phyloP scores from a whole-genome alignment of 2,329 filamentous ascomycete genomes.

The Ceratocystis albifundus region DNA sequence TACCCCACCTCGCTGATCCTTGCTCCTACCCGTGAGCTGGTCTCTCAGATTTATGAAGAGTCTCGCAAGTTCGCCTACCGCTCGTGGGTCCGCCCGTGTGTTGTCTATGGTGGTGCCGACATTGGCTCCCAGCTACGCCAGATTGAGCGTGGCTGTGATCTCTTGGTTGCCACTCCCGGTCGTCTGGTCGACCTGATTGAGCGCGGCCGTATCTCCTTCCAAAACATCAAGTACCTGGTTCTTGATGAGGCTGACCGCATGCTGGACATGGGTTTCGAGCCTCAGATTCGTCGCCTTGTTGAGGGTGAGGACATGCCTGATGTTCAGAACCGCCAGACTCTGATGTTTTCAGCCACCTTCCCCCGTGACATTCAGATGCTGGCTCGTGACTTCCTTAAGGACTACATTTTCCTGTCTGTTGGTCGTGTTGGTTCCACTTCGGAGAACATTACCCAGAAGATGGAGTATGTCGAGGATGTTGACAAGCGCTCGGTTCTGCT shows the following conservation, averaged over 20 bases:
- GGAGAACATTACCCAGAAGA: constrained; percentile 99
- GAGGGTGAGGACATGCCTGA: constrained; percentile 96
- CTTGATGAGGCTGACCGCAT: constrained; percentile 99
- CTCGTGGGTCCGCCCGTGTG: constrained; percentile 96
- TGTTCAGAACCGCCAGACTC: constrained; percentile 76
- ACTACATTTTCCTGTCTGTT: constrained; percentile 97
- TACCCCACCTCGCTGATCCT: constrained; percentile 94
- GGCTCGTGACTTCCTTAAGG: constrained; percentile 94
- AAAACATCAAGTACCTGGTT: constrained; percentile 98
- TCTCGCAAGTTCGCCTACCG: constrained; percentile 96
- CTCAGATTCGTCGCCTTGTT: constrained; percentile 96
- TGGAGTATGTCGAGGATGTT: constrained; percentile 91
- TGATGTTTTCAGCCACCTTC: constrained; percentile 99
- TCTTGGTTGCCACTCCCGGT: constrained; percentile 92
- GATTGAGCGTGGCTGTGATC: constrained; percentile 93
- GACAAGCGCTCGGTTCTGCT: constrained; percentile 98
- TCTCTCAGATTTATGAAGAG: constrained; percentile 97
- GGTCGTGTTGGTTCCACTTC: constrained; percentile 97
- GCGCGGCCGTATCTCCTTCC: constrained; percentile 91
- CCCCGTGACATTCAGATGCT: constrained; percentile 99
- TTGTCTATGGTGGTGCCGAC: constrained; percentile 97
- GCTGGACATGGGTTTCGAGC: constrained; percentile 99
- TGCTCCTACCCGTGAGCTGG: constrained; percentile 92
- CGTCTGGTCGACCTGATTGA: constrained; percentile 97
- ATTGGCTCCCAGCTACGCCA: constrained; percentile 96